A percentile compares a stretch with the other conserved stretches of the same genome.
These are phyloP conservation scores for Nothophoma quercina DNA, from an alignment of 2,329 filamentous ascomycete genomes.

Conservation along the genomic window DNA sequence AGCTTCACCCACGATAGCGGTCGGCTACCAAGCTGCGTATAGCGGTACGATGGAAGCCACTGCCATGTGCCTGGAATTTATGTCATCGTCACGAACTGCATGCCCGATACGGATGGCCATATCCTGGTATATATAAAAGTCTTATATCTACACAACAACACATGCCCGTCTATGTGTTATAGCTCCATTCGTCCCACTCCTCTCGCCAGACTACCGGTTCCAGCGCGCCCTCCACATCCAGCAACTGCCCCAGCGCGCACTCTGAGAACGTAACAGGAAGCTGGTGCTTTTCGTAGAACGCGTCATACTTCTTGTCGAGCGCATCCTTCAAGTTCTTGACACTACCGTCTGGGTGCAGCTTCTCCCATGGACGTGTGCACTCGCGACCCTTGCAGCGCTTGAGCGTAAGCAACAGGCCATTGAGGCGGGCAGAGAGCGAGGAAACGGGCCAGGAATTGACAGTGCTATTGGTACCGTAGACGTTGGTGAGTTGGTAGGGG, in stretches of 20 bases:
- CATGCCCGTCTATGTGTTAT: slow-evolving; percentile 7
- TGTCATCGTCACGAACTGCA: too few relatives aligned
- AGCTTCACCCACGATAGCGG: too few relatives aligned
- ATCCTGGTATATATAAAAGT: not conserved
- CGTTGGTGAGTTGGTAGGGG: slow-evolving; percentile 37
- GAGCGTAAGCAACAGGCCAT: slow-evolving; percentile 66
- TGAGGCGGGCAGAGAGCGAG: slow-evolving; percentile 47
- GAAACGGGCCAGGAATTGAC: slow-evolving; percentile 20
- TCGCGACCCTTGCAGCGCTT: slow-evolving; percentile 66
- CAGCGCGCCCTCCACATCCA: slow-evolving; percentile 60
- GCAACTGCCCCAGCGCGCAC: slow-evolving; percentile 65
- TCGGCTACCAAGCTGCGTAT: too few relatives aligned
- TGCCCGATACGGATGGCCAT: too few relatives aligned
- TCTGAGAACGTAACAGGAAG: slow-evolving; percentile 61
- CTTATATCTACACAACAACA: not conserved
- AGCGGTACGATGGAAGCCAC: too few relatives aligned
- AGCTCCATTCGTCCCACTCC: slow-evolving; percentile 31
- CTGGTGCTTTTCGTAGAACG: slow-evolving; percentile 61
- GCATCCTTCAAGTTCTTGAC: slow-evolving; percentile 63
- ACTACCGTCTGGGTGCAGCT: slow-evolving; percentile 62
- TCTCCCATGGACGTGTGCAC: slow-evolving; percentile 65
- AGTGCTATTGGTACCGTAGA: slow-evolving; percentile 37
- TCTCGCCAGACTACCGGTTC: slow-evolving; percentile 26
- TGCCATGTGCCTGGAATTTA: too few relatives aligned
- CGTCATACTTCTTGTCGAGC: slow-evolving; percentile 57